These are phyloP conservation scores for Cephalotrichum gorgonifer DNA, from an alignment of 2,329 filamentous ascomycete genomes.

Conservation along the genomic window DNA sequence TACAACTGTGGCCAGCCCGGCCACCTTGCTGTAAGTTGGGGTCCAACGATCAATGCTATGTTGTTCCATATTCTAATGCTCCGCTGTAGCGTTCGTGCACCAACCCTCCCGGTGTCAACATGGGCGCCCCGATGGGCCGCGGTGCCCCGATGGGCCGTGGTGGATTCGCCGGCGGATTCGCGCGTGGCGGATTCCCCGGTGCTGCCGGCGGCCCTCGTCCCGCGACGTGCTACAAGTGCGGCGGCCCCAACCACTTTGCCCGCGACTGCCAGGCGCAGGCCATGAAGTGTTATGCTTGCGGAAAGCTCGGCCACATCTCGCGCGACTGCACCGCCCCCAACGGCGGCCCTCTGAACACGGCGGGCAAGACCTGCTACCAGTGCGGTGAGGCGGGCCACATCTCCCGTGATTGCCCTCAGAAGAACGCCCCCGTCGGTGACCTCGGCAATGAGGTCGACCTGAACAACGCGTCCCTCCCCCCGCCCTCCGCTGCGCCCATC, in stretches of 20 bases:
- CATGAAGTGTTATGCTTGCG: slow-evolving; percentile 97
- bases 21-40: slow-evolving; percentile 67
- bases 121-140: slow-evolving; percentile 51
- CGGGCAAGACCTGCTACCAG: slow-evolving; percentile 97
- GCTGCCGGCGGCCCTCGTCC: slow-evolving; percentile 57
- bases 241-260: slow-evolving; percentile 92
- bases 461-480: slow-evolving; percentile 25
- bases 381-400: slow-evolving; percentile 95
- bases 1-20: slow-evolving; percentile 93
- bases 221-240: slow-evolving; percentile 65
- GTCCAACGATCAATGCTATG: background rate
- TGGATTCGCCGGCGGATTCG: slow-evolving; percentile 52
- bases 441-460: slow-evolving; percentile 33
- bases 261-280: slow-evolving; percentile 96
- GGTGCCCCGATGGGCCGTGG: slow-evolving; percentile 62
- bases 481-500: slow-evolving; percentile 28
- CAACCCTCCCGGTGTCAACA: slow-evolving; percentile 50
- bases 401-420: slow-evolving; percentile 84
- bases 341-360: slow-evolving; percentile 87
- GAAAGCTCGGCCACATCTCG: slow-evolving; percentile 90
- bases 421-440: slow-evolving; percentile 41
- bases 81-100: slow-evolving; percentile 64
- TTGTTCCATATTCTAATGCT: slow-evolving; percentile 1
- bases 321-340: slow-evolving; percentile 93
- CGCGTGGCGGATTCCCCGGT: slow-evolving; percentile 62